Base-by-base conservation (phyloP, 495 filamentous ascomycete species). In the Trichoderma asperelloides region DNA sequence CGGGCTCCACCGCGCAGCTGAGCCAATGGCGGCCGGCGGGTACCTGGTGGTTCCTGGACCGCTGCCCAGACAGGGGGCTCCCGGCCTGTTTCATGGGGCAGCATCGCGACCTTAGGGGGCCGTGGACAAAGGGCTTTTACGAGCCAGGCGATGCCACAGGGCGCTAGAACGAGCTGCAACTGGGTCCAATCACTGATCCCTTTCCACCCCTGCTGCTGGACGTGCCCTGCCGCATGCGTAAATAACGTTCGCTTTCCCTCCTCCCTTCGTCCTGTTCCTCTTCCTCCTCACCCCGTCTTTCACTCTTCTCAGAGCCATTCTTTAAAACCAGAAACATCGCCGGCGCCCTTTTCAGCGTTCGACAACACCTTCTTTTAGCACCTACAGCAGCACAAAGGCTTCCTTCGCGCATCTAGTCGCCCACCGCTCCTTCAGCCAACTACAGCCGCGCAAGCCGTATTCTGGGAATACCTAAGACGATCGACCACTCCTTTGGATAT, bases 101-200 rank as follows among this genome's bases (percentile, higher is more conserved):
- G 27, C 7, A 21, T 21, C 9, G 47, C 12, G 18, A 3, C 16
- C 23, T 51, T 51, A 51, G 47, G 47, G 47, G 33, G 47, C 18
- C 8, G 47, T 11, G n/a, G 43, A 47, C 43, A n/a, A 47, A n/a
- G 15, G 40, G 18, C 18, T 23, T n/a, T 51, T 51, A 51, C 47
- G 47, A 51, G 47, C 47, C 47, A 51, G 47, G 47, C 47, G 47
- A 23, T 25, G 47, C 47, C 47, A 51, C 70, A 83, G 67, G 87
- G 89, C 67, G 87, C 86, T 8, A 88, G 89, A 87, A 70, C 77
- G 63, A 78, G 78, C 51, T 84, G 81, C 69, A 79, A 79, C 67
- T 82, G 74, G 69, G 23, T 27, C 43, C 15, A 16, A 18, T 16
- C 43, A 18, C 43, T 5, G 43, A 47, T 47, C 15, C 57, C 57